Conservation (phyloP, 371 early-diverging fungal species). For the Chytridiales sp. region DNA sequence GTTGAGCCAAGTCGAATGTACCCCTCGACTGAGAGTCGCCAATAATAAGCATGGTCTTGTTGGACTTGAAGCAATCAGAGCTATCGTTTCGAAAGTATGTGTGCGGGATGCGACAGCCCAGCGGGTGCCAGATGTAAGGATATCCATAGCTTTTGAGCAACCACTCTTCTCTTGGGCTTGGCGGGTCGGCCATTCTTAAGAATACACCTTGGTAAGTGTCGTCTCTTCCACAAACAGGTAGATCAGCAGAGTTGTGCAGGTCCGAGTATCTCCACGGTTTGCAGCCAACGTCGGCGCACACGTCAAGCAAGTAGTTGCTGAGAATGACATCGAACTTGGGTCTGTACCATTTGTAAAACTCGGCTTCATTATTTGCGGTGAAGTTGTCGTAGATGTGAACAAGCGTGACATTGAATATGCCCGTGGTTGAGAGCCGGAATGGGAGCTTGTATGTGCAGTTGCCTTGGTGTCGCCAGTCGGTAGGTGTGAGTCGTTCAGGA, state of each 20-base stretch:
- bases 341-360: not conserved
- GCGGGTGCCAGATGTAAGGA: conserved; percentile 10
- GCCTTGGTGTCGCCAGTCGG: conserved; percentile 11
- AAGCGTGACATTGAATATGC: not conserved
- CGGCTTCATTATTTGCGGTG: conserved; percentile 4
- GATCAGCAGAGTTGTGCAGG: not conserved
- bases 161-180: conserved; percentile 6
- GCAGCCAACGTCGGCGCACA: too few relatives aligned
- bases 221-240: conserved; percentile 1
- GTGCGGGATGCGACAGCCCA: conserved; percentile 17
- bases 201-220: conserved; percentile 10
- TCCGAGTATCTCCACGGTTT: too few relatives aligned
- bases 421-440: conserved; percentile 12
- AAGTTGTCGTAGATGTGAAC: conserved; percentile 9
- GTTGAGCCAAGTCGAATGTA: too few relatives aligned
- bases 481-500: not conserved
- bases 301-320: too few relatives aligned
- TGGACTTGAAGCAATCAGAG: conserved; percentile 8
- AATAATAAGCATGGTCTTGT: too few relatives aligned
- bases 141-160: conserved; percentile 1
- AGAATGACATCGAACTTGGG: too few relatives aligned
- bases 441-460: conserved; percentile 22
- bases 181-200: not conserved
- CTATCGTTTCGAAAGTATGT: conserved; percentile 4
- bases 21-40: too few relatives aligned